Evolutionary conservation across 805 yeast genomes (phyloP).

Genomic region (Priceomyces carsonii): DNA sequence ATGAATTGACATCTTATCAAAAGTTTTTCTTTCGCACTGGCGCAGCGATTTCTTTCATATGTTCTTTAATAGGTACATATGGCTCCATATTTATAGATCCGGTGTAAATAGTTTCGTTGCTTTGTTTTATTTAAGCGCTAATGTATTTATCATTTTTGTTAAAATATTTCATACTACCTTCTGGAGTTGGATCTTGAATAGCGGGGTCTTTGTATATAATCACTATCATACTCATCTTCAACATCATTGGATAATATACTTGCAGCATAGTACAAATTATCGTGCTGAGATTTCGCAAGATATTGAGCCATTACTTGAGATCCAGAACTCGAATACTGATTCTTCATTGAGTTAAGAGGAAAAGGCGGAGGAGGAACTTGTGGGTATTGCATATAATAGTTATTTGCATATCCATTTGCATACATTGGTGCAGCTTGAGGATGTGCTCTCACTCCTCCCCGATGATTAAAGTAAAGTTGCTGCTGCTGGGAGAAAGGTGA

Average conservation of each 20-base stretch:
- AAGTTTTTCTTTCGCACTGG: slow-evolving; percentile 17
- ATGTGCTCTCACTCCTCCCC: slow-evolving; percentile 1
- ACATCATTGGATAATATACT: slow-evolving; percentile 20
- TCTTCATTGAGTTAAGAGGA: slow-evolving; percentile 8
- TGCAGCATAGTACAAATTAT: slow-evolving; percentile 50
- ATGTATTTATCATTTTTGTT: too few species aligned
- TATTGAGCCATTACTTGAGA: slow-evolving; percentile 80
- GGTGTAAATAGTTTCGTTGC: slow-evolving; percentile 2
- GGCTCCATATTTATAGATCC: slow-evolving; percentile 18
- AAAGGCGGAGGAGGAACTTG: slow-evolving; percentile 6
- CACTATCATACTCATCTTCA: slow-evolving; percentile 16
- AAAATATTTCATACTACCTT: too few species aligned
- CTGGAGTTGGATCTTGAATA: too few species aligned
- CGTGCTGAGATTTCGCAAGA: slow-evolving; percentile 70
- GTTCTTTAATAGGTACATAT: slow-evolving; percentile 29
- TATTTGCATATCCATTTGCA: slow-evolving; percentile 4
- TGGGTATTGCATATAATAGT: slow-evolving; percentile 7
- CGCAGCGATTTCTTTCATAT: slow-evolving; percentile 15
- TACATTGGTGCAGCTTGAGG: slow-evolving; percentile 6
- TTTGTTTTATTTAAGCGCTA: too few species aligned
- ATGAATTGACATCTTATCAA: slow-evolving; percentile 17
- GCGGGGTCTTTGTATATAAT: slow-evolving; percentile 4
- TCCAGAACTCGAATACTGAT: slow-evolving; percentile 42
- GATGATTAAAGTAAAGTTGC: slow-evolving; percentile 9
- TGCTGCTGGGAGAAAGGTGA: slow-evolving; percentile 16